These are phyloP conservation scores for Luvunga scandens DNA, from an alignment of 345 rosid species.

Conservation along the genomic window DNA sequence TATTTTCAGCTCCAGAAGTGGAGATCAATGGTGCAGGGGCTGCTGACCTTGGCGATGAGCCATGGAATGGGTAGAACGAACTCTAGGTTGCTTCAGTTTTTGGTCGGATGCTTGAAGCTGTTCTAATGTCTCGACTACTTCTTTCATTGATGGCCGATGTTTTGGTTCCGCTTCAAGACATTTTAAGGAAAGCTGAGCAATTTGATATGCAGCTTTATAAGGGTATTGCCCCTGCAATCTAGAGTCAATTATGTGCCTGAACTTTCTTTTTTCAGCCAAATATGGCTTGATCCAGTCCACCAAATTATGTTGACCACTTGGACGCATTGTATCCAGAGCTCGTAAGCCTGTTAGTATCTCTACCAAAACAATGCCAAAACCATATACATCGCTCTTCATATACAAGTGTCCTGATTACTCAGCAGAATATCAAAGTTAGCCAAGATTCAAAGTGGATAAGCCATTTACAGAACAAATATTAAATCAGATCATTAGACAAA, in stretches of 20 bases:
- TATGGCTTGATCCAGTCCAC: conserved; percentile 87
- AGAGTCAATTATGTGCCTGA: conserved; percentile 67
- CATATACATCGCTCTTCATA: conserved; percentile 92
- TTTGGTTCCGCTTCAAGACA: conserved; percentile 73
- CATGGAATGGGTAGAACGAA: conserved; percentile 32
- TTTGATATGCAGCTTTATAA: conserved; percentile 52
- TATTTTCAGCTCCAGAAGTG: conserved; percentile 50
- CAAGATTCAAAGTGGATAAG: conserved; percentile 3
- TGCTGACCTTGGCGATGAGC: conserved; percentile 36
- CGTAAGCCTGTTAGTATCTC: conserved; percentile 84
- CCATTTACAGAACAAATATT: not conserved
- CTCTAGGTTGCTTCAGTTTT: conserved; percentile 48
- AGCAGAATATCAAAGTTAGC: conserved; percentile 1
- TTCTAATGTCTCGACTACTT: conserved; percentile 69
- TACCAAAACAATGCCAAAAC: conserved; percentile 83
- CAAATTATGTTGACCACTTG: conserved; percentile 60
- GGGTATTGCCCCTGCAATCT: conserved; percentile 82
- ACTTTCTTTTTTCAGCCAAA: conserved; percentile 61
- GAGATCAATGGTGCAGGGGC: conserved; percentile 49
- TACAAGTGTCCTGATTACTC: conserved; percentile 79
- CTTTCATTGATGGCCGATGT: conserved; percentile 82
- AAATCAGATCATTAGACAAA: not conserved
- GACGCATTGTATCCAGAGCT: conserved; percentile 81
- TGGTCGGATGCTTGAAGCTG: conserved; percentile 52
- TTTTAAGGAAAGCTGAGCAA: conserved; percentile 67